Base-by-base conservation (phyloP, 768 basidiomycete species). In the Auriculariales sp. region DNA sequence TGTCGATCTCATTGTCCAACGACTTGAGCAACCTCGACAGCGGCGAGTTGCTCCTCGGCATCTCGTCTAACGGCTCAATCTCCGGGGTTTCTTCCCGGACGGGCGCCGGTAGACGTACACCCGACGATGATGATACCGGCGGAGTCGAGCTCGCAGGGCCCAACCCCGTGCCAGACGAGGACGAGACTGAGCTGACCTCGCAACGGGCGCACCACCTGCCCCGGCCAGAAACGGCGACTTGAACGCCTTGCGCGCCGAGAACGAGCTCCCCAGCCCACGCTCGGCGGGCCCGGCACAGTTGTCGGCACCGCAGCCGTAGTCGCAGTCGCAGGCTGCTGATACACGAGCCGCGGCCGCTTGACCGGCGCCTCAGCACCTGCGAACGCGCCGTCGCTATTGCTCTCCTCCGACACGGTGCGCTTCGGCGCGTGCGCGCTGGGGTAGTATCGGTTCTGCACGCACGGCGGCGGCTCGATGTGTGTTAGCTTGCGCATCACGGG, bases 151-250 rank as follows among this genome's bases (percentile, higher is more conserved):
- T 42, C 33, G n/a, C n/a, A n/a, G n/a, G n/a, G n/a, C n/a, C n/a
- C n/a, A n/a, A 14, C 32, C 28, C 3, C 39, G 17, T 14, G 17
- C 36, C 19, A 35, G 24, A 15, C 32, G 12, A 11, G 31, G 25
- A 49, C 27, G 25, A 47, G 31, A 24, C 3, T 9, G 25, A 2
- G 48, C 22, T 19, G 3, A 28, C 44, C 36, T 48, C 24, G 14
- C 3, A 44, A 33, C 10, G 11, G 35, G 28, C 17, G 47, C 24
- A 15, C 34, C 46, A 45, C 54, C 56, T 4, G 56, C 34, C 5
- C 63, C 59, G 0, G 56, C 58, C 47, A 56, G 68, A 56, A 65
- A 66, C 1, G 70, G 66, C 1, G 58, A 58, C 49, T 64, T 68
- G 53, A 60, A 57, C 12, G 50, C 56, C 30, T 51, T 56, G 30